phyloP scores from a whole-genome alignment of 2,329 filamentous ascomycete species.

The Venturia pyrina region DNA sequence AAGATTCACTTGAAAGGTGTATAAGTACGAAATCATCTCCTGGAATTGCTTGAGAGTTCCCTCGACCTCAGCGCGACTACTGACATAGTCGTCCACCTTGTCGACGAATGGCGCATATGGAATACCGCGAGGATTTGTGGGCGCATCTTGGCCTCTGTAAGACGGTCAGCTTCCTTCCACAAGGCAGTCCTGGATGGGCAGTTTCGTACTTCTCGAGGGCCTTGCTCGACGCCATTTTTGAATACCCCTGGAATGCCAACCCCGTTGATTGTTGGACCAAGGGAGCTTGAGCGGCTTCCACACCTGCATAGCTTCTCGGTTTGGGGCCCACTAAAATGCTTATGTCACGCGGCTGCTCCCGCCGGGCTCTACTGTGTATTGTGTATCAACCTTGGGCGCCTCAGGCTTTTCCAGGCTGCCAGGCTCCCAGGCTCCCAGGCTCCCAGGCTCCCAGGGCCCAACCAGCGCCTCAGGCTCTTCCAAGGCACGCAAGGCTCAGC shows the following conservation, averaged over 20 bases:
- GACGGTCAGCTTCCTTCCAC: background rate
- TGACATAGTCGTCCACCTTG: constrained; percentile 79
- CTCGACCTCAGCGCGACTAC: constrained; percentile 69
- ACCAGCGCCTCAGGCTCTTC: too few relatives aligned
- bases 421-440: too few relatives aligned
- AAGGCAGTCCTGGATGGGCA: background rate
- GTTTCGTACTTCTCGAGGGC: background rate
- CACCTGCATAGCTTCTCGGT: background rate
- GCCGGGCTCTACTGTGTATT: too few relatives aligned
- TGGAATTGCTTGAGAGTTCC: constrained; percentile 73
- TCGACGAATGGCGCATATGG: constrained; percentile 78
- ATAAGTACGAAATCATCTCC: constrained; percentile 75
- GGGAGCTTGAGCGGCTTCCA: background rate
- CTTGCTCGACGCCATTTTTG: background rate
- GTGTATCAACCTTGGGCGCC: too few relatives aligned
- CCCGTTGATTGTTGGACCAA: too few relatives aligned
- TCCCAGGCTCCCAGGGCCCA: too few relatives aligned
- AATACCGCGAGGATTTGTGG: constrained; percentile 73
- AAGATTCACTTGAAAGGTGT: background rate
- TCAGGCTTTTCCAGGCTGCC: too few relatives aligned
- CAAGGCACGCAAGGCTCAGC: too few relatives aligned
- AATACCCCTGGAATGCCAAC: background rate
- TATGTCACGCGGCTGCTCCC: too few relatives aligned
- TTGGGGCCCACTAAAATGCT: too few relatives aligned
- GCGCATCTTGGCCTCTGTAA: constrained; percentile 31